Evolutionary conservation across 2,329 filamentous ascomycete genomes (phyloP).

Genomic region (Trichoderma gracile): DNA sequence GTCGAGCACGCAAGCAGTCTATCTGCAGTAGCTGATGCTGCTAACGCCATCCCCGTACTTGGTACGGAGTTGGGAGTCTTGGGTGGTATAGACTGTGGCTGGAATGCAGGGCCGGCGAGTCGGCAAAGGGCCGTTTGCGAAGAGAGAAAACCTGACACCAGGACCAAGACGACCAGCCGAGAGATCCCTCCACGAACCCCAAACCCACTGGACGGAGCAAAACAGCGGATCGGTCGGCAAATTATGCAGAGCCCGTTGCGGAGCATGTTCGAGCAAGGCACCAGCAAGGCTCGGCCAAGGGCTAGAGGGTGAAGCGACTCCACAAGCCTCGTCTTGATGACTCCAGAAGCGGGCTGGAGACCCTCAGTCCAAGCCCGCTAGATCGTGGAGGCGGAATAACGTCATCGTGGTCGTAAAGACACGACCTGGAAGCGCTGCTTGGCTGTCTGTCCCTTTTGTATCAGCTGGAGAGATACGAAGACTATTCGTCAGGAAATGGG

Average conservation of each 20-base stretch:
- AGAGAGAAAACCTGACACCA: too few species aligned
- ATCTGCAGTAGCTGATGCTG: background rate
- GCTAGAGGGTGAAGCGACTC: conserved; percentile 9
- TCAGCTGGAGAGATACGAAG: too few species aligned
- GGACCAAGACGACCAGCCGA: too few species aligned
- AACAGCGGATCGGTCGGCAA: conserved; percentile 18
- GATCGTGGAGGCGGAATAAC: conserved; percentile 25
- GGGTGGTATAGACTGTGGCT: too few species aligned
- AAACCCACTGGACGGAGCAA: conserved; percentile 4
- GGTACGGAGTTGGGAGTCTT: too few species aligned
- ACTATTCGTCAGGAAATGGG: background rate
- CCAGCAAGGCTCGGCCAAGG: background rate
- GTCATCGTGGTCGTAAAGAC: conserved; percentile 15
- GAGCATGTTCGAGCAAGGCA: conserved; percentile 14
- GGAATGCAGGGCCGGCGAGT: conserved; percentile 11
- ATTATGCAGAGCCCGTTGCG: conserved; percentile 15
- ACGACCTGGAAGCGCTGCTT: background rate
- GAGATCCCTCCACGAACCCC: background rate
- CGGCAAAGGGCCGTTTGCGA: conserved; percentile 10
- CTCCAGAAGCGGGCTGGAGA: conserved; percentile 7
- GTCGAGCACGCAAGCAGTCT: conserved; percentile 16
- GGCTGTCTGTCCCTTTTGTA: background rate
- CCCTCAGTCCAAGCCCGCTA: conserved; percentile 15
- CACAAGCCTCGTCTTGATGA: conserved; percentile 15
- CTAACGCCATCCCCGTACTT: too few species aligned